Evolutionary conservation across 2,329 filamentous ascomycete genomes (phyloP), one percentile per base, ranked within the genome.

Genomic region (Aureobasidium vineae): DNA sequence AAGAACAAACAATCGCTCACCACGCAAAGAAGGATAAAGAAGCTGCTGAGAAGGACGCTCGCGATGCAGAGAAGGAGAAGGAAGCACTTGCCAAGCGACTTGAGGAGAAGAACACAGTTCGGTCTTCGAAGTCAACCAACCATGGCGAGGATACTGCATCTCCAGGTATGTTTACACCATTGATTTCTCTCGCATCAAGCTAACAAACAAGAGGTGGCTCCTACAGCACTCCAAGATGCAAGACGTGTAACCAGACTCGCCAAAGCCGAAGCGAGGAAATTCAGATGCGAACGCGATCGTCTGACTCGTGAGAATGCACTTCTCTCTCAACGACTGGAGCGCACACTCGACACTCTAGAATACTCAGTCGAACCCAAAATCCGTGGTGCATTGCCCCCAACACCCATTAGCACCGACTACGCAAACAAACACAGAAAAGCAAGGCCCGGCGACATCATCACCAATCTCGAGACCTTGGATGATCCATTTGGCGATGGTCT

Each of bases 231-330:
- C 28, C 26, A 23, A 16, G 56, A 60, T 13, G 31, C 41, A 21
- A 47, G 41, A 36, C 26, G 28, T 16, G 50, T 31, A 36, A 53
- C 50, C 41, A 60, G 56, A 47, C 41, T 47, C 41, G 56, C 56
- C 41, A 41, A 60, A n/a, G 28, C 41, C 40, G 56, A 60, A 47
- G 28, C 26, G 5, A 33, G 41, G 23, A 36, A 28, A 36, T 6
- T 47, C 3, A 36, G 10, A 33, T 5, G 13, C 26, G 56, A 47
- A 36, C 41, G 56, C 19, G 31, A 60, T 26, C 56, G 56, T 28
- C 41, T 60, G 19, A 28, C 41, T 11, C 38, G 56, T 16, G 56
- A 59, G 21, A 59, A 59, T 16, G 28, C 40, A 59, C 13, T 21
- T 5, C 40, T 59, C 26, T 16, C 23, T 2, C 26, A 45, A 23